These are phyloP conservation scores for Coemansia sp. DNA, from an alignment of 371 early-diverging fungal species.

Conservation along the genomic window DNA sequence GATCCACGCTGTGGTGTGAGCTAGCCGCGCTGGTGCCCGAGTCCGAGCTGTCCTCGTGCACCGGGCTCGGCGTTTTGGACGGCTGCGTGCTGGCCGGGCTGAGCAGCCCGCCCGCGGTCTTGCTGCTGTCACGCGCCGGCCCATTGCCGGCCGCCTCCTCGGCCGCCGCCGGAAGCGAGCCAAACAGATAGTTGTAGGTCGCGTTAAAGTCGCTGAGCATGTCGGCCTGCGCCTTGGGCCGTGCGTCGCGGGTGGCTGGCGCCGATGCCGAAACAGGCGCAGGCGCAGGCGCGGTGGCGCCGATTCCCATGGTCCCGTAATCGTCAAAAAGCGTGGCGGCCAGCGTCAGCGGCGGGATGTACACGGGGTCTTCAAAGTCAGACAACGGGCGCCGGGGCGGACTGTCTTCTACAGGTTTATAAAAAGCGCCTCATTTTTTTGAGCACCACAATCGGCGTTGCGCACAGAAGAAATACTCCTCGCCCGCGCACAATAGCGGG, in stretches of 20 bases:
- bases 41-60: not conserved
- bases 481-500: not conserved
- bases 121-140: not conserved
- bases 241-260: not conserved
- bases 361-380: conserved; percentile 42
- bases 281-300: not conserved
- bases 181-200: conserved; percentile 41
- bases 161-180: conserved; percentile 24
- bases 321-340: conserved; percentile 44
- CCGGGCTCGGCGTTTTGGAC: conserved; percentile 5
- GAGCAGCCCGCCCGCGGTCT: conserved; percentile 16
- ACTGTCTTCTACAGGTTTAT: conserved; percentile 31
- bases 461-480: not conserved
- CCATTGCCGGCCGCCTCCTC: not conserved
- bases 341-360: conserved; percentile 48
- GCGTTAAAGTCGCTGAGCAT: conserved; percentile 42
- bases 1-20: not conserved
- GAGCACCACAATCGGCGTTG: not conserved
- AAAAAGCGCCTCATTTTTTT: not conserved
- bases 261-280: not conserved
- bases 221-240: conserved; percentile 9
- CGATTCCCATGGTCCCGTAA: conserved; percentile 14
- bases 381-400: conserved; percentile 43
- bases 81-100: conserved; percentile 30
- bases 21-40: no score